phyloP scores from a whole-genome alignment of 441 rosid species.

The Populus hybrid region DNA sequence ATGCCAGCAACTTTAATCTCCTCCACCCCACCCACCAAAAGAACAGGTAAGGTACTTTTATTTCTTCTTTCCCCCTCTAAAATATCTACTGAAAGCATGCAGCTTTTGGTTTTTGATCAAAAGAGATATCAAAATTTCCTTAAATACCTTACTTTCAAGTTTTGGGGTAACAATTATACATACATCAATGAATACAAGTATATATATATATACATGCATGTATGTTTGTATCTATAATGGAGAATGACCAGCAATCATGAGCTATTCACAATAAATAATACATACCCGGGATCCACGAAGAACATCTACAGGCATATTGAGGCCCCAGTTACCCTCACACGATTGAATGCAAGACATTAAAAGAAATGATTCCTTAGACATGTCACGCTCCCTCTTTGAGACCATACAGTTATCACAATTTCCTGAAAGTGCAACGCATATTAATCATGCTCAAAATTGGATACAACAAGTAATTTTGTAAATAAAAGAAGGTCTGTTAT shows the following conservation, averaged over 20 bases:
- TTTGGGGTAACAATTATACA: not conserved
- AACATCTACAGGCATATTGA: conserved; percentile 45
- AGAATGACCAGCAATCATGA: conserved; percentile 5
- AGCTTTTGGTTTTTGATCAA: not conserved
- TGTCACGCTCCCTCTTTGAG: conserved; percentile 36
- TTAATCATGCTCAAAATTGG: not conserved
- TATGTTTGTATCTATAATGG: not conserved
- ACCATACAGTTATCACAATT: conserved; percentile 50
- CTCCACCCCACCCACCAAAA: not conserved
- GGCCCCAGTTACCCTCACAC: conserved; percentile 48
- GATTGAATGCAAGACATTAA: conserved; percentile 40
- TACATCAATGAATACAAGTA: not conserved
- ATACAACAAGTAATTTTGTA: not conserved
- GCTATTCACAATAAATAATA: conserved; percentile 5
- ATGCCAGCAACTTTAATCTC: conserved; percentile 5
- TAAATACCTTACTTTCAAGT: not conserved
- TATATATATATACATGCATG: not conserved
- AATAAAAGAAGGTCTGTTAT: not conserved
- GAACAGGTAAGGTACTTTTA: not conserved
- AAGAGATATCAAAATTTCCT: not conserved
- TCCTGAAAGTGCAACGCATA: conserved; percentile 30
- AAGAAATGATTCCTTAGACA: conserved; percentile 48
- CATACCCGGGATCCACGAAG: conserved; percentile 59
- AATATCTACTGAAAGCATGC: not conserved
- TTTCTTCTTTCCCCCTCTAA: not conserved